A percentile compares a stretch with the other conserved stretches of the same genome.
Conservation (phyloP, 441 rosid species). For the Manihot esculenta region DNA sequence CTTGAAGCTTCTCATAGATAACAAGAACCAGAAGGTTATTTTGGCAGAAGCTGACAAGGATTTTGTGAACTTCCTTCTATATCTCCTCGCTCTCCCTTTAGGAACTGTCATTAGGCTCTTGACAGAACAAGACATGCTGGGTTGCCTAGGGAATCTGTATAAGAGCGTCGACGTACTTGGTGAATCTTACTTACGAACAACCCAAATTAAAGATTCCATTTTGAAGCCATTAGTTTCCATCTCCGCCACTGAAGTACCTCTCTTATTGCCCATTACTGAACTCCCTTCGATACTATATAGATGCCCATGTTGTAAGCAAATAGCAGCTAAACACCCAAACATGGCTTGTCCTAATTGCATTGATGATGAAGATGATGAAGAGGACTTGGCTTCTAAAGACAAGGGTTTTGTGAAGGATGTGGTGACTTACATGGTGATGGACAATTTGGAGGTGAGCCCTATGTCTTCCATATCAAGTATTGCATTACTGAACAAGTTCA, state of each 20-base stretch:
- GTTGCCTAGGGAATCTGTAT: slow-evolving; percentile 12
- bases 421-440: slow-evolving; percentile 27
- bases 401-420: slow-evolving; percentile 26
- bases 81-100: slow-evolving; percentile 22
- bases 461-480: slow-evolving; percentile 27
- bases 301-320: too few species aligned
- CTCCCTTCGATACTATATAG: too few species aligned
- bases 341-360: too few species aligned
- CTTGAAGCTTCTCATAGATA: slow-evolving; percentile 29
- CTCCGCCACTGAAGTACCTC: neutral
- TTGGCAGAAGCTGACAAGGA: slow-evolving; percentile 35
- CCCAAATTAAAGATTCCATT: neutral
- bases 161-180: slow-evolving; percentile 14
- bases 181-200: slow-evolving; percentile 13
- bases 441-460: slow-evolving; percentile 28
- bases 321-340: too few species aligned
- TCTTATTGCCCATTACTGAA: neutral
- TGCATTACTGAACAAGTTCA: slow-evolving; percentile 25
- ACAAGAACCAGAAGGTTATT: slow-evolving; percentile 13
- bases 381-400: neutral
- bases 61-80: slow-evolving; percentile 30
- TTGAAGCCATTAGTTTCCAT: neutral
- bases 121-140: slow-evolving; percentile 1
- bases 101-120: slow-evolving; percentile 23
- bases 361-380: too few species aligned